Conservation (phyloP, 208 protist species). For the Borovskyia barvae region DNA sequence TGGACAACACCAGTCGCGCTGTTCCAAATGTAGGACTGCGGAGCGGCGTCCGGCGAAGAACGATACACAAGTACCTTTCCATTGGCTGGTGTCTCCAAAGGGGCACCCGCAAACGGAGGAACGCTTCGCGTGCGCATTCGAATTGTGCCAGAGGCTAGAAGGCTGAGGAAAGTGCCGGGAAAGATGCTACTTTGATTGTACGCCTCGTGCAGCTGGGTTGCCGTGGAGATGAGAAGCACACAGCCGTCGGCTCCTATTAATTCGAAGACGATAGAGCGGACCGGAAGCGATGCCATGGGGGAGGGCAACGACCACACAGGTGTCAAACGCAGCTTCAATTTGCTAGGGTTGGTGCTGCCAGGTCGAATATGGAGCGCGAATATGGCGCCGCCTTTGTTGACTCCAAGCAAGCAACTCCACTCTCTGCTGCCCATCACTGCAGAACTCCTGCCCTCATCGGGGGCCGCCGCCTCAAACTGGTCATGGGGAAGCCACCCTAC, state of each 20-base stretch:
- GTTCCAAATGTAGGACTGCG: slow-evolving; percentile 63
- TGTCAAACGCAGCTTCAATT: slow-evolving; percentile 3
- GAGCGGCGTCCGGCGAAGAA: slow-evolving; percentile 14
- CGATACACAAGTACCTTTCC: slow-evolving; percentile 48
- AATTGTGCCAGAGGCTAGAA: neutral
- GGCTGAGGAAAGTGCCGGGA: slow-evolving; percentile 1
- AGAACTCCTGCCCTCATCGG: neutral
- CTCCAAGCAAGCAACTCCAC: slow-evolving; percentile 16
- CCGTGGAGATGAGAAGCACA: slow-evolving; percentile 15
- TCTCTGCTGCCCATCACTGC: neutral
- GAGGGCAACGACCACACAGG: slow-evolving; percentile 17
- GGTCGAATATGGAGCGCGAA: slow-evolving; percentile 10
- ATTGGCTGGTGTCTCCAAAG: neutral
- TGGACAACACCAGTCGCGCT: slow-evolving; percentile 51
- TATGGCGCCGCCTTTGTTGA: slow-evolving; percentile 14
- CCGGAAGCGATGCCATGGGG: slow-evolving; percentile 3
- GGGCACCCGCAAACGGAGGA: slow-evolving; percentile 8
- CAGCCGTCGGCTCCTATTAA: neutral
- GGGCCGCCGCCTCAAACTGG: neutral
- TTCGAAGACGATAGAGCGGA: slow-evolving; percentile 9
- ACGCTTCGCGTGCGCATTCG: slow-evolving; percentile 19
- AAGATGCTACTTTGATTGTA: slow-evolving; percentile 6
- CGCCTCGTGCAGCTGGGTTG: slow-evolving; percentile 22
- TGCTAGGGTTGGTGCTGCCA: slow-evolving; percentile 5
- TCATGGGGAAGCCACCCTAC: slow-evolving; percentile 44